These are phyloP conservation scores for Limonium bicolor DNA, from an alignment of 148 eudicot genomes.

Conservation along the genomic window DNA sequence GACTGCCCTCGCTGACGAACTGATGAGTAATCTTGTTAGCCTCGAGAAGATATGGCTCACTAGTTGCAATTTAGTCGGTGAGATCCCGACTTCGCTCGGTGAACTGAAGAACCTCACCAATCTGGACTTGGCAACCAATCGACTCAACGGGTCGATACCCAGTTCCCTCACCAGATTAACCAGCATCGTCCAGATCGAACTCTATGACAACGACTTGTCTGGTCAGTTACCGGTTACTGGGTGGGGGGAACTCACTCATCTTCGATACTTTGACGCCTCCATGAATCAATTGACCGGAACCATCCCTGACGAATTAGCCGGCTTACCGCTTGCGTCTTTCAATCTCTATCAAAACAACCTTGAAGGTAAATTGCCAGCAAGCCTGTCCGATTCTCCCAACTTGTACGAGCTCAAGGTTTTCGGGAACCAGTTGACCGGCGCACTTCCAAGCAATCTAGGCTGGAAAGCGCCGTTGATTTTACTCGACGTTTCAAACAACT, in stretches of 20 bases:
- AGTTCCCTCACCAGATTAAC: slow-evolving; percentile 37
- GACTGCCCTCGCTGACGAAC: slow-evolving; percentile 40
- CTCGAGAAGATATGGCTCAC: slow-evolving; percentile 54
- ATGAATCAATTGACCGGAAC: slow-evolving; percentile 45
- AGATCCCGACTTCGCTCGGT: slow-evolving; percentile 52
- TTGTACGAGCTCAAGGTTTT: slow-evolving; percentile 56
- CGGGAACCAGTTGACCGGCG: slow-evolving; percentile 36
- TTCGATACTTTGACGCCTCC: slow-evolving; percentile 42
- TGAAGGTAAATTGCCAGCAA: slow-evolving; percentile 36
- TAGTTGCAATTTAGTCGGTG: slow-evolving; percentile 32
- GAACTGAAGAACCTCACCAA: slow-evolving; percentile 23
- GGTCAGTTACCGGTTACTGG: slow-evolving; percentile 50
- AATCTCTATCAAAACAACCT: slow-evolving; percentile 49
- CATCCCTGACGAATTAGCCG: slow-evolving; percentile 45
- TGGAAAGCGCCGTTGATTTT: slow-evolving; percentile 35
- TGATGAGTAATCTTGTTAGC: slow-evolving; percentile 32
- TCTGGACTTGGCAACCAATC: slow-evolving; percentile 52
- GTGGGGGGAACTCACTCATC: slow-evolving; percentile 35
- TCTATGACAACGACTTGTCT: slow-evolving; percentile 41
- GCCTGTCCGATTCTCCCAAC: slow-evolving; percentile 42
- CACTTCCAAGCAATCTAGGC: slow-evolving; percentile 48
- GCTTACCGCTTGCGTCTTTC: slow-evolving; percentile 42
- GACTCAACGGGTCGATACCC: slow-evolving; percentile 38
- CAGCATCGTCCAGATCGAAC: slow-evolving; percentile 41
- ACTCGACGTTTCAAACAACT: slow-evolving; percentile 51